A percentile compares a stretch with the other conserved stretches of the same genome.
These are phyloP conservation scores for Penicillium egyptiacum DNA, from an alignment of 495 filamentous ascomycete species.

Conservation along the genomic window DNA sequence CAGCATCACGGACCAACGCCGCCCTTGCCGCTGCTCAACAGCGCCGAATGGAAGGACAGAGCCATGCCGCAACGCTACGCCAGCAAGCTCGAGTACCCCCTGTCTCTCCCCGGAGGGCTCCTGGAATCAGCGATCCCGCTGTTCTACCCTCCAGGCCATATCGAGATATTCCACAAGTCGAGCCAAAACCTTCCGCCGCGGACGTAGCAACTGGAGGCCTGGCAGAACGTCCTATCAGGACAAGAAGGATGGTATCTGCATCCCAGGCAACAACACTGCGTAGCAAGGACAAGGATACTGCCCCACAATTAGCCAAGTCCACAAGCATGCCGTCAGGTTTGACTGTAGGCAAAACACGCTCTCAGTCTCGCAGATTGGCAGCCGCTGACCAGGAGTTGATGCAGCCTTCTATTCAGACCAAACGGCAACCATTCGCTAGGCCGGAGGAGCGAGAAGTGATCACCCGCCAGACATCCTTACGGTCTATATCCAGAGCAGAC, in stretches of 20 bases:
- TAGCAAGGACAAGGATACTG: conserved; percentile 31
- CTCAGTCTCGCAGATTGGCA: conserved; percentile 46
- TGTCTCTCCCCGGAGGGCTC: conserved; percentile 32
- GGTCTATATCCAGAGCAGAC: conserved; percentile 23
- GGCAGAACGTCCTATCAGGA: conserved; percentile 46
- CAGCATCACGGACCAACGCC: conserved; percentile 40
- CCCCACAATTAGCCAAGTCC: conserved; percentile 31
- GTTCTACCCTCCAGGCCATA: conserved; percentile 17
- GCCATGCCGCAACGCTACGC: conserved; percentile 49
- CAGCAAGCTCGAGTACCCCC: conserved; percentile 42
- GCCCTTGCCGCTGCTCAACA: conserved; percentile 46
- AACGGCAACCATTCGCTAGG: conserved; percentile 26
- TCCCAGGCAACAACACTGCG: conserved; percentile 39
- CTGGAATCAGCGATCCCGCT: conserved; percentile 31
- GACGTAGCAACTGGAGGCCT: conserved; percentile 34
- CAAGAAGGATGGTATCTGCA: conserved; percentile 38
- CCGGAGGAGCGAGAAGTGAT: conserved; percentile 20
- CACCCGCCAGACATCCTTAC: conserved; percentile 21
- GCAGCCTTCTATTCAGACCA: conserved; percentile 13
- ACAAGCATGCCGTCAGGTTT: conserved; percentile 36
- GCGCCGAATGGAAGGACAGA: conserved; percentile 43
- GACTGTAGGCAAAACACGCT: conserved; percentile 48
- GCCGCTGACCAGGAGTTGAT: conserved; percentile 30
- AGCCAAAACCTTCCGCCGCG: conserved; percentile 6
- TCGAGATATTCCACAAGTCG: conserved; percentile 22